Evolutionary conservation across 257 asterid genomes (phyloP).

Genomic region (Petrea volubilis): DNA sequence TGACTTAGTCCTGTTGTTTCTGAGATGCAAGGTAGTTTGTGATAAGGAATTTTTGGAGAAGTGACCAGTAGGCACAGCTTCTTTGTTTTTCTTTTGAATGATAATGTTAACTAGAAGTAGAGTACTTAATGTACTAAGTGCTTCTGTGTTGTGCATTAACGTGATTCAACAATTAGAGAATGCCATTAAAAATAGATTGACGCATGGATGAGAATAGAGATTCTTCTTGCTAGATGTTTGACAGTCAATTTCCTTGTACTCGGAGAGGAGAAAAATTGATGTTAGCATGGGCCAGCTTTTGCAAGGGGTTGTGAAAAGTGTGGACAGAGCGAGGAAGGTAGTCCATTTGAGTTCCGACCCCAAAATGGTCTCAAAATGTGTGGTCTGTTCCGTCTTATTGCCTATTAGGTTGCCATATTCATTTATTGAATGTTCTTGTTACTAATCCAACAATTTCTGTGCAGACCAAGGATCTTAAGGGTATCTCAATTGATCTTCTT

Average conservation of each 20-base stretch:
- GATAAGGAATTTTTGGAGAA: neutral
- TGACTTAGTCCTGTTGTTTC: neutral
- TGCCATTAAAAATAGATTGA: neutral
- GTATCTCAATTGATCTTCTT: conserved; percentile 91
- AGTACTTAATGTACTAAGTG: neutral
- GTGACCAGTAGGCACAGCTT: neutral
- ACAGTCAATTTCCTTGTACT: no score
- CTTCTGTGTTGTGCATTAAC: conserved; percentile 1
- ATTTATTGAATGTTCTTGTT: conserved; percentile 29
- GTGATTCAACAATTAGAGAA: neutral
- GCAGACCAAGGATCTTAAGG: conserved; percentile 93
- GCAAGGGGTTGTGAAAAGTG: conserved; percentile 76
- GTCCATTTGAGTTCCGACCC: conserved; percentile 75
- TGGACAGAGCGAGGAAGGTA: conserved; percentile 73
- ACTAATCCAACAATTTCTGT: conserved; percentile 11
- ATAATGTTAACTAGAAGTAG: conserved; percentile 8
- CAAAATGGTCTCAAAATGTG: conserved; percentile 60
- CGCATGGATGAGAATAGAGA: no score
- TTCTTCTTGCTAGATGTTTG: no score
- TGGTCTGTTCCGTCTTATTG: conserved; percentile 53
- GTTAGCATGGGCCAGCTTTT: no score
- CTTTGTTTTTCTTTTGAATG: conserved; percentile 1
- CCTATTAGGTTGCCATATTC: neutral
- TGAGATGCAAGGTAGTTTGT: conserved; percentile 1
- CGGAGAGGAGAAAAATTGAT: no score